These are phyloP conservation scores for Lepidium didymum DNA, from an alignment of 345 rosid genomes.

Conservation along the genomic window DNA sequence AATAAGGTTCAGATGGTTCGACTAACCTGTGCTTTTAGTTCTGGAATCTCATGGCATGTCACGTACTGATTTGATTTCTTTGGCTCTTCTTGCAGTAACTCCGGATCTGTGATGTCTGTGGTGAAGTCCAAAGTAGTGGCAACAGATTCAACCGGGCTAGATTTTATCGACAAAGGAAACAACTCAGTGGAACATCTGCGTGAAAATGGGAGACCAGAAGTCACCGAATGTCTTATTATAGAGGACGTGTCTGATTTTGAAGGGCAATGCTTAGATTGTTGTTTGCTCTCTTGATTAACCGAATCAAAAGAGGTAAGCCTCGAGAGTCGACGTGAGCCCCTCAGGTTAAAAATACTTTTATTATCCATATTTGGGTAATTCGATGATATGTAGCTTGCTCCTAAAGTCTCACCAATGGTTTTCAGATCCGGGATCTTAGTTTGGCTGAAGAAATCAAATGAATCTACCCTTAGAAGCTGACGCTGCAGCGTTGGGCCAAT, in stretches of 20 bases:
- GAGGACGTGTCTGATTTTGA: slow-evolving; percentile 36
- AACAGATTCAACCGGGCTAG: slow-evolving; percentile 43
- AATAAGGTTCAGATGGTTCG: background rate
- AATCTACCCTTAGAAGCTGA: slow-evolving; percentile 35
- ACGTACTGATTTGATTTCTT: slow-evolving; percentile 37
- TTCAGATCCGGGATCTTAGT: slow-evolving; percentile 30
- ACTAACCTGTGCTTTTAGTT: slow-evolving; percentile 62
- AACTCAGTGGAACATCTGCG: slow-evolving; percentile 39
- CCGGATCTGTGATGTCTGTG: slow-evolving; percentile 33
- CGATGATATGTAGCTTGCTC: slow-evolving; percentile 28
- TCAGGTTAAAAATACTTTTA: slow-evolving; percentile 31
- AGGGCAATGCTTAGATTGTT: slow-evolving; percentile 33
- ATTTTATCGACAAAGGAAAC: slow-evolving; percentile 39
- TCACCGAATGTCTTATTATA: slow-evolving; percentile 35
- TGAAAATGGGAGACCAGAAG: slow-evolving; percentile 31
- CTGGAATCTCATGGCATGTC: slow-evolving; percentile 35
- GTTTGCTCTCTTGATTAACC: slow-evolving; percentile 26
- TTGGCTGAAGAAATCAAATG: slow-evolving; percentile 45
- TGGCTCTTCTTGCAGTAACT: slow-evolving; percentile 34
- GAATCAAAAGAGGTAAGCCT: slow-evolving; percentile 49
- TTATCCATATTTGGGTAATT: slow-evolving; percentile 32
- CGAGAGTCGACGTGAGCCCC: slow-evolving; percentile 28
- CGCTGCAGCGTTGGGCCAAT: slow-evolving; percentile 23
- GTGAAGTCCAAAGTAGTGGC: slow-evolving; percentile 35
- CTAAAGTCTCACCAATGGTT: slow-evolving; percentile 42